Evolutionary conservation across 2,329 filamentous ascomycete genomes (phyloP).

Genomic region (Botryosphaeria agaves): DNA sequence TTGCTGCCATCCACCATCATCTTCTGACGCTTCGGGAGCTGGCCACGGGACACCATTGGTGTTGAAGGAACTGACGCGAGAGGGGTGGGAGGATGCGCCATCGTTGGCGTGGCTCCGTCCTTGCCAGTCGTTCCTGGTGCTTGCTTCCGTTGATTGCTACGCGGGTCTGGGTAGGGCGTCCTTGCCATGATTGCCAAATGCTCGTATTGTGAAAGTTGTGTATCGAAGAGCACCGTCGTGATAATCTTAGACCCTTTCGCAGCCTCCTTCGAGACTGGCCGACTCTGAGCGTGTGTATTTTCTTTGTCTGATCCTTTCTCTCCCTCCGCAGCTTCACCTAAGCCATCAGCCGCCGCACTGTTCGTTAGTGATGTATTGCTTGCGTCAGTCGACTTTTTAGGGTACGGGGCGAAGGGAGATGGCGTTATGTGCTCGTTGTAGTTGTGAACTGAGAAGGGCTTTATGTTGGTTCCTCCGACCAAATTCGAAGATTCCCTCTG

Average conservation of each 20-base stretch:
- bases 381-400: conserved; percentile 12
- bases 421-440: conserved; percentile 82
- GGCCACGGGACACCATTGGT: conserved; percentile 38
- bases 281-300: conserved; percentile 35
- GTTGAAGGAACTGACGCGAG: conserved; percentile 35
- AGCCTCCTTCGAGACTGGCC: conserved; percentile 31
- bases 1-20: conserved; percentile 64
- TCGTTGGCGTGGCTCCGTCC: conserved; percentile 22
- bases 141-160: conserved; percentile 30
- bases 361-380: conserved; percentile 18
- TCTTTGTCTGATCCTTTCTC: conserved; percentile 35
- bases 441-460: conserved; percentile 77
- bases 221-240: conserved; percentile 75
- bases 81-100: conserved; percentile 51
- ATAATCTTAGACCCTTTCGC: conserved; percentile 40
- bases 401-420: conserved; percentile 68
- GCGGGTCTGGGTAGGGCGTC: conserved; percentile 40
- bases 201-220: conserved; percentile 52
- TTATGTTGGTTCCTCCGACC: conserved; percentile 39
- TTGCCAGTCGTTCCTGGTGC: conserved; percentile 21
- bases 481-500: conserved; percentile 30
- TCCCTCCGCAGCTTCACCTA: conserved; percentile 10
- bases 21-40: conserved; percentile 45
- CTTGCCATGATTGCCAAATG: conserved; percentile 63
- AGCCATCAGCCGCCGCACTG: conserved; percentile 5